Percentiles rank a stretch among this genome's conserved stretches.
These are phyloP conservation scores for Candida labiduridarum DNA, from an alignment of 1,139 yeast species.

Conservation along the genomic window DNA sequence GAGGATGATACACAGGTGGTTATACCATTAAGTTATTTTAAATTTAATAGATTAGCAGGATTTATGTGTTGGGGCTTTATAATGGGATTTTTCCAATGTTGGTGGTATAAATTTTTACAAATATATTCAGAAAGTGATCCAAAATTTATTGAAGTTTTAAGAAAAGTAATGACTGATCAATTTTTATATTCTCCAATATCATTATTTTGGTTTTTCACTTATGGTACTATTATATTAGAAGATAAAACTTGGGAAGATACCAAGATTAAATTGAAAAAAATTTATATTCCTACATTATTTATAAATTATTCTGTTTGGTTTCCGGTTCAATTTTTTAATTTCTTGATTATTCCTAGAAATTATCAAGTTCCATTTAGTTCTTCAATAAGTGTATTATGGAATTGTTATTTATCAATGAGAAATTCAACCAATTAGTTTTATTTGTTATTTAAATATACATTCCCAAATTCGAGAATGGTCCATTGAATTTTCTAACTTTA, in stretches of 20 bases:
- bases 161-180: constrained; percentile 89
- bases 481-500: constrained; percentile 37
- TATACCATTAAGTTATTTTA: constrained; percentile 46
- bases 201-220: constrained; percentile 76
- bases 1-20: constrained; percentile 11
- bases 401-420: constrained; percentile 83
- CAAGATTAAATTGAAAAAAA: constrained; percentile 58
- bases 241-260: constrained; percentile 70
- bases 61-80: constrained; percentile 88
- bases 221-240: constrained; percentile 82
- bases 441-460: constrained; percentile 33
- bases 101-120: constrained; percentile 87
- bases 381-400: constrained; percentile 89
- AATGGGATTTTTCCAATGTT: constrained; percentile 80
- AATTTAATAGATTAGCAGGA: constrained; percentile 72
- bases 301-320: constrained; percentile 94
- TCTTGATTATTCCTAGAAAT: constrained; percentile 73
- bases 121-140: constrained; percentile 76
- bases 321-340: constrained; percentile 87
- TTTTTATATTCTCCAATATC: constrained; percentile 86
- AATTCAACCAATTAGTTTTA: constrained; percentile 36
- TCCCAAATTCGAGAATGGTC: constrained; percentile 35
- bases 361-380: constrained; percentile 92
- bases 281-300: constrained; percentile 75
- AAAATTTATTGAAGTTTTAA: constrained; percentile 75